Base-by-base conservation (phyloP, 202 grass and related monocot genomes). In the Eragrostis tef region DNA sequence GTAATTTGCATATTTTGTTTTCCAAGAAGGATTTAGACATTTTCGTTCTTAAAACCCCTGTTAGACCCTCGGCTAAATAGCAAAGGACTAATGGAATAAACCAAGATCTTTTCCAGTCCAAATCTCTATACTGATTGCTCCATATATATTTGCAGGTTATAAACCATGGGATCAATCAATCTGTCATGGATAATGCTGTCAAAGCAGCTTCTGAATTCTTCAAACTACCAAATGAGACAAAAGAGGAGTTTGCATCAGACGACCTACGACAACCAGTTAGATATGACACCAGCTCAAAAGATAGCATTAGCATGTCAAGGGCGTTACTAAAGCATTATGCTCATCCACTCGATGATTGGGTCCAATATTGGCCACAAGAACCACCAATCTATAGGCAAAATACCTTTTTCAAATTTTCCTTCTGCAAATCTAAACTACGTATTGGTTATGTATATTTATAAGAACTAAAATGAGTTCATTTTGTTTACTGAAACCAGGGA, bases 91-190 rank as follows among this genome's bases (percentile, higher is more conserved):
- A 72, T 24, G 11, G n/a, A 73, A 43, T n/a, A 31, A 31, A 31
- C 29, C 29, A 31, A 31, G 29, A 31, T 31, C 3, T 31, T 31
- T 31, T 31, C 29, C 29, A 31, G 29, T 31, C 1, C 26, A 83
- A 73, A 49, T 4, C 19, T 70, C 42, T 27, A 19, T 27, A 19
- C 25, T 64, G 0, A 64, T 25, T 54, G 36, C 20, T 61, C 72
- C 36, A 65, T 67, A 31, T 31, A 31, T 31, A 1, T 69, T 73
- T 88, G 66, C 81, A 93, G 94, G 88, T 97, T 73, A 87, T 84
- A 83, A 97, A 91, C 67, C 88, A 93, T 89, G 94, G 90, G 44
- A 91, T 93, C 78, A 83, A 72, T 54, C 86, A 83, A 86, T 83
- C 86, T 70, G 72, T 93, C 51, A 89, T 88, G 70, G 86, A 73